Conservation (phyloP, 1,284 basidiomycete genomes). For the Pseudozyma thailandica region DNA sequence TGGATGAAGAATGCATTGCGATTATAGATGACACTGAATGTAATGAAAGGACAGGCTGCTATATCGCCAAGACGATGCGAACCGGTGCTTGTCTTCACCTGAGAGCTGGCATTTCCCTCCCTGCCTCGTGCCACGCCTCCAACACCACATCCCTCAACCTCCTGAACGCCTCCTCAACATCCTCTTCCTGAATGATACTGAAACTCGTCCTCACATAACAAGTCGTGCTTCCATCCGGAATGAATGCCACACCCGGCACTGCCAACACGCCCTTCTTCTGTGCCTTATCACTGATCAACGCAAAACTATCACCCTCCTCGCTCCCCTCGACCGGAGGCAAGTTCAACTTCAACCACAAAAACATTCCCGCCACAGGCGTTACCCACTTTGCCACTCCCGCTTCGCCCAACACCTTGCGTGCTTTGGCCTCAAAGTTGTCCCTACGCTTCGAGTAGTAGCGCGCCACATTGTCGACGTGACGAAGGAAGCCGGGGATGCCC, state of each 20-base stretch:
- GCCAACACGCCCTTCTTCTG: slow-evolving; percentile 85
- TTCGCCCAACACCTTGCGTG: slow-evolving; percentile 76
- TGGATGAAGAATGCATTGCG: too few relatives aligned
- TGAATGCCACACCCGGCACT: slow-evolving; percentile 76
- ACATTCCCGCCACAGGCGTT: slow-evolving; percentile 81
- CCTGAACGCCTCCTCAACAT: slow-evolving; percentile 58
- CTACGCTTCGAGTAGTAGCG: slow-evolving; percentile 82
- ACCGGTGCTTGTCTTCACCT: background rate
- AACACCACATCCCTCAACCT: slow-evolving; percentile 55
- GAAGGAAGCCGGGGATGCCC: slow-evolving; percentile 76
- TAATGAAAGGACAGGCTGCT: too few relatives aligned
- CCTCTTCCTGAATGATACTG: slow-evolving; percentile 53
- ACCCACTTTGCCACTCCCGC: slow-evolving; percentile 73
- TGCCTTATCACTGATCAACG: slow-evolving; percentile 82
- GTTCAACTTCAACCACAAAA: slow-evolving; percentile 67
- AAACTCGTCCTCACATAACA: slow-evolving; percentile 65
- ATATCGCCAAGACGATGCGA: too few relatives aligned
- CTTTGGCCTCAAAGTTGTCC: slow-evolving; percentile 81
- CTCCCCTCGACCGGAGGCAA: slow-evolving; percentile 46
- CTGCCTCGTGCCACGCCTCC: slow-evolving; percentile 59
- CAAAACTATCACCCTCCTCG: slow-evolving; percentile 76
- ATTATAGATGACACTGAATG: too few relatives aligned
- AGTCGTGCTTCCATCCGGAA: slow-evolving; percentile 51
- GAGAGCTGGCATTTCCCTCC: slow-evolving; percentile 27
- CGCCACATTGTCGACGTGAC: slow-evolving; percentile 77